phyloP scores from a whole-genome alignment of 179 eudicot genomes.

The Camellia oleifera region DNA sequence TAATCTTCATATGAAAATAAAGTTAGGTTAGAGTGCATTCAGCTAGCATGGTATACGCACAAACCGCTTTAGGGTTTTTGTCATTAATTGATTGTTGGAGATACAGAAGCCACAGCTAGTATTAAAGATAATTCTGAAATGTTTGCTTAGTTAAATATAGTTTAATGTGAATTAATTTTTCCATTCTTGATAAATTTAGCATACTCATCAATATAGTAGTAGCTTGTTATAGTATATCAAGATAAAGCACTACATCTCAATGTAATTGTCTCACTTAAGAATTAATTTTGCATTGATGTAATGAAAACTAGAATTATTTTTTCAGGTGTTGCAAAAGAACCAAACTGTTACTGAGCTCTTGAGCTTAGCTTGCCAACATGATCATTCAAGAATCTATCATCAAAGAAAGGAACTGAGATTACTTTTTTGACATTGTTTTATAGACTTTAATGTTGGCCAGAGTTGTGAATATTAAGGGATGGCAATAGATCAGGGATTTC shows the following conservation, averaged over 20 bases:
- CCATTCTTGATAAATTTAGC: neutral
- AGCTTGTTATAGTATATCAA: neutral
- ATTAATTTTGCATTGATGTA: neutral
- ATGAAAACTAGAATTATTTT: neutral
- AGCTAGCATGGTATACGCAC: no score
- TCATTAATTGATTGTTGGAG: neutral
- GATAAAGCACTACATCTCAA: neutral
- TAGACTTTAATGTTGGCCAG: no score
- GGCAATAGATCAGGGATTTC: no score
- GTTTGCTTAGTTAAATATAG: neutral
- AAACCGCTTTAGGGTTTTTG: no score
- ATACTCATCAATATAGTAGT: neutral
- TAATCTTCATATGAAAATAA: neutral
- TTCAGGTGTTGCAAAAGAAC: neutral
- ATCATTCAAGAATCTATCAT: neutral
- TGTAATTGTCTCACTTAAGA: no score
- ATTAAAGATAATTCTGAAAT: neutral
- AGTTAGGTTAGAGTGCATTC: neutral
- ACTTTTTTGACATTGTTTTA: neutral
- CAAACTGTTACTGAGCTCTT: neutral
- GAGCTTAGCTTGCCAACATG: neutral
- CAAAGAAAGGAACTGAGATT: neutral
- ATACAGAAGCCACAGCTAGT: neutral
- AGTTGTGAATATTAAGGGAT: no score
- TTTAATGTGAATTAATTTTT: neutral